Evolutionary conservation across 371 early-diverging fungal species (phyloP), one percentile per base, ranked within the genome.

Genomic region (Blakeslea trispora): DNA sequence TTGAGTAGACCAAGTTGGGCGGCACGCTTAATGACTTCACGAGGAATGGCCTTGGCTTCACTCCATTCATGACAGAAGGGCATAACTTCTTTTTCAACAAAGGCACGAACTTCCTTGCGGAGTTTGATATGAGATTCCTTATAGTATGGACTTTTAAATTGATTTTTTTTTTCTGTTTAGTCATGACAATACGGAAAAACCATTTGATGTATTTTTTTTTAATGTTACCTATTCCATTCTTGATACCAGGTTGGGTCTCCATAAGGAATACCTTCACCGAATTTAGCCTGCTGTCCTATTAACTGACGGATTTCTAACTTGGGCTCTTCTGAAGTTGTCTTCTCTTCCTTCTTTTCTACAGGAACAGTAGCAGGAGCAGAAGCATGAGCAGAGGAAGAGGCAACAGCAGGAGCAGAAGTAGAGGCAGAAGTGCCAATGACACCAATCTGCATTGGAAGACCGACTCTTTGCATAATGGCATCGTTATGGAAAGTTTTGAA

Each of bases 221-320:
- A 18, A 17, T 14, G 31, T 59, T 59, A 73, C 74, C 77, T 72
- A 56, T 81, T 74, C 75, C 81, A 84, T 41, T 87, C 89, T 58
- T 87, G 85, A 75, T 91, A 93, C 92, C 92, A 92, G 52, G 84
- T 84, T 18, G 94, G 93, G 62, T 94, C 94, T 8, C 90, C 91
- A 70, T 82, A 91, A 5, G 92, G 92, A 39, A 92, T 69, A 66
- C 85, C 72, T 50, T 91, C 92, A 41, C 92, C 91, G 65, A 90
- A 91, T 8, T 59, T 66, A 34, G 64, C 74, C 7, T 28, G 5
- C 7, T 28, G 28, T 28, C 28, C 28, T 28, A n/a, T n/a, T n/a
- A 28, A 28, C 49, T 28, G 65, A 45, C 48, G 31, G n/a, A 55
- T 21, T 3, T 45, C 51, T 34, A 54, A 37, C 11, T 40, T 28